phyloP scores from a whole-genome alignment of 1,139 yeast species.

The Scheffersomyces illinoinensis region DNA sequence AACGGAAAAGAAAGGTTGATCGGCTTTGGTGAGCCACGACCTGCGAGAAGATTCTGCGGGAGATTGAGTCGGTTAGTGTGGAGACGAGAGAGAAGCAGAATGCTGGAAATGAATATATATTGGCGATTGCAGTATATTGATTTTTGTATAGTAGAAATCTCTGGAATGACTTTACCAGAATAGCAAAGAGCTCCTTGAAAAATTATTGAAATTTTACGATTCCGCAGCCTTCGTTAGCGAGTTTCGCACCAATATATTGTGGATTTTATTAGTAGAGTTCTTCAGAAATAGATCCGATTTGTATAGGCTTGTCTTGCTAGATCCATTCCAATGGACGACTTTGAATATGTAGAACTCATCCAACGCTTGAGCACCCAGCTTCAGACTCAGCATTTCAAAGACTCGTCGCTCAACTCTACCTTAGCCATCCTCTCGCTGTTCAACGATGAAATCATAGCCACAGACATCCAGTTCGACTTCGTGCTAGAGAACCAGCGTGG shows the following conservation, averaged over 20 bases:
- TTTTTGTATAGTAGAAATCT: background rate
- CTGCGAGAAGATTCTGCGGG: background rate
- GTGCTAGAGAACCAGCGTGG: slow-evolving; percentile 74
- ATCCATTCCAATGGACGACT: slow-evolving; percentile 4
- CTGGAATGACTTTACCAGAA: too few relatives aligned
- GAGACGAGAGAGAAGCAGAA: background rate
- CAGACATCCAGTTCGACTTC: slow-evolving; percentile 32
- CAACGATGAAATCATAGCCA: slow-evolving; percentile 8
- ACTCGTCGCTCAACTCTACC: slow-evolving; percentile 2
- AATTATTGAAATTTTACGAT: background rate
- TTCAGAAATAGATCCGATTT: background rate
- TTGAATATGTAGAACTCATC: slow-evolving; percentile 10
- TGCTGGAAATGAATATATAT: background rate
- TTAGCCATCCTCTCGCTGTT: slow-evolving; percentile 8
- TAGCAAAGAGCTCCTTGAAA: too few relatives aligned
- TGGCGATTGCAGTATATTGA: background rate
- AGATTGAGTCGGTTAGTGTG: background rate
- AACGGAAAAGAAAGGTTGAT: background rate
- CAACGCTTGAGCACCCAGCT: slow-evolving; percentile 8
- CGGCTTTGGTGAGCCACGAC: background rate
- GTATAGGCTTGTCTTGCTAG: too few relatives aligned
- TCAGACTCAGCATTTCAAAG: slow-evolving; percentile 2
- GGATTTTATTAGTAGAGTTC: background rate
- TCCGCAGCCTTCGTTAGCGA: background rate
- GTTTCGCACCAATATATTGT: background rate